Evolutionary conservation across 2,329 filamentous ascomycete species (phyloP).

Genomic region (Pseudogymnoascus sp.): DNA sequence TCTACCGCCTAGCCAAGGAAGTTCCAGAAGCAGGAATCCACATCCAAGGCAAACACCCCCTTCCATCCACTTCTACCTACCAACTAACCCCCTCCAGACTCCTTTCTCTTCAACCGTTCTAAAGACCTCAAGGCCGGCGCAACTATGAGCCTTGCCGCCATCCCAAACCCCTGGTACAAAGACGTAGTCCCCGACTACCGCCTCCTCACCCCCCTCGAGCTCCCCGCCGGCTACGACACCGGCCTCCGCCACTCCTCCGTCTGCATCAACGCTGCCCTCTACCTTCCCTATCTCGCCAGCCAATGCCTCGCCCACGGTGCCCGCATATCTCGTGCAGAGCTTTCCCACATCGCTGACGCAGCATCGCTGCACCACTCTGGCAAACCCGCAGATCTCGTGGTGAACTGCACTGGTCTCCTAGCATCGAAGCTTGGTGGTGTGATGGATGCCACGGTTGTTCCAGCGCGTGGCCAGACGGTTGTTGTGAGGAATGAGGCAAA

Average conservation of each 20-base stretch:
- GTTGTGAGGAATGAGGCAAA: conserved; percentile 57
- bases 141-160: conserved; percentile 58
- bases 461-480: conserved; percentile 70
- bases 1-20: conserved; percentile 51
- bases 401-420: conserved; percentile 80
- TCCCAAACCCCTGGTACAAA: conserved; percentile 64
- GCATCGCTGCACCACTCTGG: conserved; percentile 49
- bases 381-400: conserved; percentile 54
- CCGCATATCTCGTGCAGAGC: conserved; percentile 51
- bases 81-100: conserved; percentile 30
- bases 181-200: conserved; percentile 64
- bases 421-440: conserved; percentile 74
- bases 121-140: conserved; percentile 51
- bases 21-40: conserved; percentile 74
- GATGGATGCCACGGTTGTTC: conserved; percentile 62
- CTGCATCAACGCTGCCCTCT: conserved; percentile 85
- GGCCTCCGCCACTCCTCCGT: conserved; percentile 73
- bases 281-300: conserved; percentile 76
- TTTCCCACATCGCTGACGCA: conserved; percentile 69
- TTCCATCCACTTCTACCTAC: background rate
- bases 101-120: conserved; percentile 42
- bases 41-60: conserved; percentile 51
- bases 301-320: conserved; percentile 71
- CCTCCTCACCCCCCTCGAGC: conserved; percentile 46
- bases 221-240: conserved; percentile 59